phyloP scores from a whole-genome alignment of 805 yeast genomes.

The Monosporozyma aerobia region DNA sequence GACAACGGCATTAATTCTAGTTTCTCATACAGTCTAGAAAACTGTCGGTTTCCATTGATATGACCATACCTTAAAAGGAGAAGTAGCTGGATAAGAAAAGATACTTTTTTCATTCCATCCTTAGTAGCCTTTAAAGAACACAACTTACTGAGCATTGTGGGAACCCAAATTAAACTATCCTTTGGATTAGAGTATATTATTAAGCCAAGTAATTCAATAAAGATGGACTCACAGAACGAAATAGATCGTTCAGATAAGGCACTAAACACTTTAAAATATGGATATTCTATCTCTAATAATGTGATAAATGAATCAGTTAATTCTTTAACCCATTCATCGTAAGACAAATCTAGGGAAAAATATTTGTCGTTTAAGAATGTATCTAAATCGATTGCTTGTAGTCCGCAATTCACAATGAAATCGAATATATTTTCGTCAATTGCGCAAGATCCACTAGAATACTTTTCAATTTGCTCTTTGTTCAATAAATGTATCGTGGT shows the following conservation, averaged over 20 bases:
- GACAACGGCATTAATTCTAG: slow-evolving; percentile 12
- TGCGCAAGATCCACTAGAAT: neutral
- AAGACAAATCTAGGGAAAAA: neutral
- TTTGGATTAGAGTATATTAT: neutral
- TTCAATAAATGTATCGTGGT: neutral
- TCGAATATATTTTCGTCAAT: neutral
- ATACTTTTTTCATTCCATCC: slow-evolving; percentile 8
- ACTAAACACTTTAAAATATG: neutral
- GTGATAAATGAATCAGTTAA: slow-evolving; percentile 1
- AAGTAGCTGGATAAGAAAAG: slow-evolving; percentile 18
- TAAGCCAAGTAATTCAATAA: neutral
- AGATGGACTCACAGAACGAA: neutral
- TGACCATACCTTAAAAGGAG: slow-evolving; percentile 22
- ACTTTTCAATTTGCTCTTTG: neutral
- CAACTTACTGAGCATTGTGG: neutral
- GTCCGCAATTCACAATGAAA: neutral
- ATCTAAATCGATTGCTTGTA: neutral
- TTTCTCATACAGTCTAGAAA: slow-evolving; percentile 12
- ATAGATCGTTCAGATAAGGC: slow-evolving; percentile 4
- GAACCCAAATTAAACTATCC: neutral
- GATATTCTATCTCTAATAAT: neutral
- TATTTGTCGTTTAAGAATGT: neutral
- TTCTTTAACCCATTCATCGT: slow-evolving; percentile 7
- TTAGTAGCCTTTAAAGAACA: neutral
- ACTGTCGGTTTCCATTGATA: slow-evolving; percentile 9